Base-by-base conservation (phyloP, 192 early-diverging fungal genomes). In the Coemansia javaensis region DNA sequence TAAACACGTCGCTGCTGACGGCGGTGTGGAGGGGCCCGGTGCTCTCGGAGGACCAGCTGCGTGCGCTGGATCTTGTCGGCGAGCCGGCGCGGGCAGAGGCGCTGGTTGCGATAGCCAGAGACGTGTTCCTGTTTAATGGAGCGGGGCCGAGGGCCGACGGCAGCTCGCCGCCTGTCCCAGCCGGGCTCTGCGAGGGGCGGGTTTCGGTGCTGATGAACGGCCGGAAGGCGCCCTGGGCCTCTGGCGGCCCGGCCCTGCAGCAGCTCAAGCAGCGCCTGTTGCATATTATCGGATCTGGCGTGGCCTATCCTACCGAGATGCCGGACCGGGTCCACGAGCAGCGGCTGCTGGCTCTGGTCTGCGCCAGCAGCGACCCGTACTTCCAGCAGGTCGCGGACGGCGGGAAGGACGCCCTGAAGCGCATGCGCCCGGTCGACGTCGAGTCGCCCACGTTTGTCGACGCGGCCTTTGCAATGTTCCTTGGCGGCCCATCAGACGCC, bases 371-470 rank as follows among this genome's bases (percentile, higher is more conserved):
- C 40, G 92, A 95, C 72, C 46, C 85, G 0, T 83, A 85, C 50
- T 78, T 88, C 53, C 80, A 88, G 33, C 66, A 81, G 3, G 68
- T 84, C 0, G 66, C 75, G 12, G 80, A 82, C 17, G 34, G 40
- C 7, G 86, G 87, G 24, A 90, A 97, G 45, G 89, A 92, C 53
- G 87, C 84, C 12, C 22, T 91, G 22, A 88, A 86, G 71, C 69
- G 83, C 35, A 61, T 85, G 34, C 69, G 69, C 5, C 81, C 83
- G 25, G 80, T 85, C 4, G 77, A 91, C 57, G 63, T 85, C 25
- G 92, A 97, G 32, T 75, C 87, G 27, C 64, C 49, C 16, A 38
- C 63, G 4, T 59, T 88, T 45, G 68, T 85, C 7, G 40, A 60
- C 24, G 43, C 63, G 2, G 47, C 86, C 27, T 87, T 78, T 45